Percentiles rank a stretch among this genome's conserved stretches.
phyloP scores from a whole-genome alignment of 768 basidiomycete genomes.

The Tricholoma sp. region DNA sequence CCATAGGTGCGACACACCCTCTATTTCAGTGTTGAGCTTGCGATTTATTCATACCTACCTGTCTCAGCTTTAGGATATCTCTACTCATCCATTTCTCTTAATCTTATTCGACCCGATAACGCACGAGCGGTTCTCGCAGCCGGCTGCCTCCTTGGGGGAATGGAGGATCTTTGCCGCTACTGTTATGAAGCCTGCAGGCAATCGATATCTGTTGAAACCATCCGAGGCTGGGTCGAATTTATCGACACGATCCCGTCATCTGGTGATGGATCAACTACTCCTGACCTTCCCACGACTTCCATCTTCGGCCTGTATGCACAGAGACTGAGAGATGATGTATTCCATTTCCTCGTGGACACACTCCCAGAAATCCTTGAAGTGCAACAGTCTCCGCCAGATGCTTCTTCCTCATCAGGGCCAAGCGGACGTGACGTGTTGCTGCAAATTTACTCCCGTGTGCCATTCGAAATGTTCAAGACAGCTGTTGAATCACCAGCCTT shows the following conservation, averaged over 20 bases:
- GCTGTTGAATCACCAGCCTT: slow-evolving; percentile 77
- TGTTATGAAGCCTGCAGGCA: slow-evolving; percentile 74
- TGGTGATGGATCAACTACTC: slow-evolving; percentile 47
- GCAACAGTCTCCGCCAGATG: slow-evolving; percentile 32
- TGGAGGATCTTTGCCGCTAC: slow-evolving; percentile 79
- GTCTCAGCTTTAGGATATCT: slow-evolving; percentile 69
- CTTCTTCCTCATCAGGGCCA: slow-evolving; percentile 33
- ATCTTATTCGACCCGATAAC: slow-evolving; percentile 67
- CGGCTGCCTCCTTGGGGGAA: slow-evolving; percentile 78
- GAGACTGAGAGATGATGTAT: slow-evolving; percentile 68
- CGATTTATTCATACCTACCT: slow-evolving; percentile 11
- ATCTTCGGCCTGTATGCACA: slow-evolving; percentile 78
- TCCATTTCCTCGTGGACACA: slow-evolving; percentile 70
- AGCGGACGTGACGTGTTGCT: slow-evolving; percentile 66
- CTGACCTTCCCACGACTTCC: slow-evolving; percentile 45
- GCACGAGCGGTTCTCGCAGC: slow-evolving; percentile 83
- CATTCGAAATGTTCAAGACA: slow-evolving; percentile 84
- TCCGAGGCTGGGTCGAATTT: slow-evolving; percentile 76
- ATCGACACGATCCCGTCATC: slow-evolving; percentile 50
- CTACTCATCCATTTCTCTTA: slow-evolving; percentile 69
- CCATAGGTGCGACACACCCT: slow-evolving; percentile 47
- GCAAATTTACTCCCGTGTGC: slow-evolving; percentile 71
- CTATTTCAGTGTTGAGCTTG: slow-evolving; percentile 3
- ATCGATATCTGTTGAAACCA: slow-evolving; percentile 71
- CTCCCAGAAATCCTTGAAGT: slow-evolving; percentile 65